These are phyloP conservation scores for Apiotrichum montevideense DNA, from an alignment of 1,284 basidiomycete species.

Conservation along the genomic window DNA sequence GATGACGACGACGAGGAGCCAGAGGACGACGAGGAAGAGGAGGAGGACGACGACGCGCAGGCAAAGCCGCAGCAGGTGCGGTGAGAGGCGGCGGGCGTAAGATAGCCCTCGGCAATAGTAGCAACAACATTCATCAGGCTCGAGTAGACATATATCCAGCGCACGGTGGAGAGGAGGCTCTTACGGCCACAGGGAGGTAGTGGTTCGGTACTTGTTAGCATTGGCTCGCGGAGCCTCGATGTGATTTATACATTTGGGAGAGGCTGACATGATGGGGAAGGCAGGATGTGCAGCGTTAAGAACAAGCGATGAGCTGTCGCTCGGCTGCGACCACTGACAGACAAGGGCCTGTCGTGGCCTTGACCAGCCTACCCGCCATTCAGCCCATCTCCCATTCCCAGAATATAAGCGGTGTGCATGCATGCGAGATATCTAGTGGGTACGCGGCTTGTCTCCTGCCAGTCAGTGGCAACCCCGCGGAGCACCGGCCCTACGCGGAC, in stretches of 20 bases:
- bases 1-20: constrained; percentile 31
- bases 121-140: no score
- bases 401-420: neutral
- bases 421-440: neutral
- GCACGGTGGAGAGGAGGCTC: no score
- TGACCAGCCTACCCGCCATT: neutral
- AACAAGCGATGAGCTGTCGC: no score
- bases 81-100: neutral
- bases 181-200: no score
- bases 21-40: constrained; percentile 32
- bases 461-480: constrained; percentile 2
- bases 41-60: constrained; percentile 26
- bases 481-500: neutral
- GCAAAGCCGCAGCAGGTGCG: neutral
- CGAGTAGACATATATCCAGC: no score
- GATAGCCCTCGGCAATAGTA: no score
- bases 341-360: no score
- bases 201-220: constrained; percentile 3
- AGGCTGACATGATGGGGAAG: neutral
- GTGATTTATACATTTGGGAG: neutral
- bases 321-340: no score
- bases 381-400: neutral
- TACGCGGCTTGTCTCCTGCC: neutral
- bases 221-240: constrained; percentile 2
- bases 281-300: neutral